Percentiles rank a stretch among this genome's conserved stretches.
Evolutionary conservation across 78 protist genomes (phyloP).

Genomic region (Dictyostelium brefeldianum): DNA sequence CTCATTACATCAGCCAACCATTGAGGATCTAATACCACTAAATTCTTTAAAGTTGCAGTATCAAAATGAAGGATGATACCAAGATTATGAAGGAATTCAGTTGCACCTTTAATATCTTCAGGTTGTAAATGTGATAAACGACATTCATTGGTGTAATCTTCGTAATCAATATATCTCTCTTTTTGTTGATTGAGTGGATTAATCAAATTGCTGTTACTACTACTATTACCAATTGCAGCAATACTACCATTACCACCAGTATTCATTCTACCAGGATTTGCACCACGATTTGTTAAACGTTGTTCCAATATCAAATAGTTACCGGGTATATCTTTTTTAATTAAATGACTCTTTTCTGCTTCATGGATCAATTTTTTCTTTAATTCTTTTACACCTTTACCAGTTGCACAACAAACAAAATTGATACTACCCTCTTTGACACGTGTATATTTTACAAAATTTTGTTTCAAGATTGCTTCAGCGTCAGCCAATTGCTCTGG

Average conservation of each 20-base stretch:
- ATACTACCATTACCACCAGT: not conserved
- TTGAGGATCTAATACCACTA: conserved; percentile 79
- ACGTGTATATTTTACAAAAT: conserved; percentile 40
- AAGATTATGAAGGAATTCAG: conserved; percentile 65
- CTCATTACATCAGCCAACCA: conserved; percentile 83
- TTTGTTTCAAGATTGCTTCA: conserved; percentile 34
- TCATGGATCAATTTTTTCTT: conserved; percentile 47
- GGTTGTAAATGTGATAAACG: conserved; percentile 26
- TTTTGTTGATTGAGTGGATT: not conserved
- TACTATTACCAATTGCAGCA: not conserved
- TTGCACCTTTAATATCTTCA: conserved; percentile 35
- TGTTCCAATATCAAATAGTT: conserved; percentile 52
- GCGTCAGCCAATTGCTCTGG: conserved; percentile 49
- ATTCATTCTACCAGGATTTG: conserved; percentile 66
- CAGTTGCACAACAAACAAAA: conserved; percentile 62
- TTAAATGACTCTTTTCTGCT: conserved; percentile 58
- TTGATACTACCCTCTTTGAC: conserved; percentile 46
- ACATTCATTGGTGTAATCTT: conserved; percentile 33
- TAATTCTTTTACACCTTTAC: conserved; percentile 70
- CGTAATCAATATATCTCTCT: conserved; percentile 57
- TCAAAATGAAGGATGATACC: conserved; percentile 73
- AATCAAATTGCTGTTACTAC: not conserved
- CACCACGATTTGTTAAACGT: conserved; percentile 69
- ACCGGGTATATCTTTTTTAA: conserved; percentile 75
- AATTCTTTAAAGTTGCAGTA: conserved; percentile 65